Evolutionary conservation across 352 stramenopile species (phyloP), one percentile per base, ranked within the genome.

Genomic region (Pythium aristosporum): DNA sequence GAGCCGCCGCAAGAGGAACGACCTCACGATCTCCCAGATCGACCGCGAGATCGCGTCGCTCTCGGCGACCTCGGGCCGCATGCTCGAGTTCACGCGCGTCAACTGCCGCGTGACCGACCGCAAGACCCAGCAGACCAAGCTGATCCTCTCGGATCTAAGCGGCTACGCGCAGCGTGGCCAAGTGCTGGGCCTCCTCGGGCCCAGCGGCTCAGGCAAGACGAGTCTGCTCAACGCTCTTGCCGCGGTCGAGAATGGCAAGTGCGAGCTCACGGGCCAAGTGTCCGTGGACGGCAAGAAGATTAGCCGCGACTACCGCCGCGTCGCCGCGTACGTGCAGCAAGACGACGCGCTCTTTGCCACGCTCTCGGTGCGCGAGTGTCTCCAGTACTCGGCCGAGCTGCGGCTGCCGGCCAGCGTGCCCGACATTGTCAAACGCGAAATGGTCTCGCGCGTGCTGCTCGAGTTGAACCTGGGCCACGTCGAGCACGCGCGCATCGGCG

Each of bases 251-350:
- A 91, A 90, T 57, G 87, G 83, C 18, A 69, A 61, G 23, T 79
- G 71, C 16, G 63, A 71, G 20, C 74, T 84, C 48, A 75, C 76
- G 36, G 87, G 87, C 20, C 71, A 83, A 23, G 65, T 96, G 10
- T 61, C 71, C 21, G 67, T 96, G 5, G 85, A 96, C 67, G 74
- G 77, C 20, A 68, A 80, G 36, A 72, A 66, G 23, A 67, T 89
- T 41, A 62, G 80, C 18, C 76, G 80, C 55, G 65, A 79, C 49
- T 95, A 93, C 64, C 80, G 84, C 25, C 71, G 81, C 13, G 77
- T 94, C 63, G 82, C 89, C 16, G 88, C 88, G 5, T 96, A 96
- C 65, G 88, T 97, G 47, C 78, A 94, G 65, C 90, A 97, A 58
- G 86, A 97, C 54, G 88, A 96, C 62, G 76, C 77, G 28, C 75